phyloP scores from a whole-genome alignment of 768 basidiomycete genomes.

The Tricholoma sp. region DNA sequence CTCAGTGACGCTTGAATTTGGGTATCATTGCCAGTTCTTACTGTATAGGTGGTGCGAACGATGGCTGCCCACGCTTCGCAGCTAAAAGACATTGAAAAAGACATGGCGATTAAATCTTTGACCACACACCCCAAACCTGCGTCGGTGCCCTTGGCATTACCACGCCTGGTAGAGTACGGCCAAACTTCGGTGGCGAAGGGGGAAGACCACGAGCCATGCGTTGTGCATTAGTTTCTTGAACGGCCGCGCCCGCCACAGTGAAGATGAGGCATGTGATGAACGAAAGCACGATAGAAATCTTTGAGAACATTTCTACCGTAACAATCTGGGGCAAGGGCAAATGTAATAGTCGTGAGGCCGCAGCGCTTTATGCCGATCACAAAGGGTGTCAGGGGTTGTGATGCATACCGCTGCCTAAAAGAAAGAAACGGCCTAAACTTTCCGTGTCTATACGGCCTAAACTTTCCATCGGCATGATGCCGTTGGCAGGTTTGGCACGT shows the following conservation, averaged over 20 bases:
- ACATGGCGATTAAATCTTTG: not conserved
- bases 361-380: not conserved
- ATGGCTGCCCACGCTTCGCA: conserved; percentile 15
- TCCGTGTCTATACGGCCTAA: not conserved
- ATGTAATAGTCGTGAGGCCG: not conserved
- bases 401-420: not conserved
- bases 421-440: not conserved
- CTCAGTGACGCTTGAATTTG: not conserved
- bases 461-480: not conserved
- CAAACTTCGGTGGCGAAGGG: conserved; percentile 32
- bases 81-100: conserved; percentile 8
- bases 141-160: conserved; percentile 2
- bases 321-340: not conserved
- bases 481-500: not conserved
- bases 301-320: conserved; percentile 11
- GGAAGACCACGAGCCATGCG: conserved; percentile 43
- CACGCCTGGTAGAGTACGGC: conserved; percentile 24
- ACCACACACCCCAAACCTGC: conserved; percentile 14
- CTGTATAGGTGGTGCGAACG: conserved; percentile 22
- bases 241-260: conserved; percentile 15
- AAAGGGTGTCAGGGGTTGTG: not conserved
- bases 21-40: conserved; percentile 9
- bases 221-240: conserved; percentile 34
- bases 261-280: conserved; percentile 19
- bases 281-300: conserved; percentile 17